phyloP scores from a whole-genome alignment of 2,329 filamentous ascomycete species.

The Thielaviopsis ethacetica region DNA sequence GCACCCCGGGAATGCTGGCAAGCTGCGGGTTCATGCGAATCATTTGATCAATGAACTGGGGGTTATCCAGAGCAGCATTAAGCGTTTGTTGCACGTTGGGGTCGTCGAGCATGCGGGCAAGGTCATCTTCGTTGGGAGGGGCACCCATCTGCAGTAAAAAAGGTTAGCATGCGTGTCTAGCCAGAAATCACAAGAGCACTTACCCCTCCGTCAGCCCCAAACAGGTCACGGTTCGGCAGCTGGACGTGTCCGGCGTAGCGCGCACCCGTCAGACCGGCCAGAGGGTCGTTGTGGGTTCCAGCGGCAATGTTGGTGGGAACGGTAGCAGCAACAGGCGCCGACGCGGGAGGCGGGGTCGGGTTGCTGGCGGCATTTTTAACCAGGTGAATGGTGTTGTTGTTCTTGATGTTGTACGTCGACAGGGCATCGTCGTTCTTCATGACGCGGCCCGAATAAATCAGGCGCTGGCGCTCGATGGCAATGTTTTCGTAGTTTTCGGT shows the following conservation, averaged over 20 bases:
- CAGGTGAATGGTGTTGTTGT: conserved; percentile 87
- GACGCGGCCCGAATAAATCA: conserved; percentile 95
- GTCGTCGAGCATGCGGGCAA: conserved; percentile 75
- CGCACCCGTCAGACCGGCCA: conserved; percentile 81
- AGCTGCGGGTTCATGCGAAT: conserved; percentile 81
- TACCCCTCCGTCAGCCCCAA: conserved; percentile 88
- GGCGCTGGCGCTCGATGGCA: conserved; percentile 70
- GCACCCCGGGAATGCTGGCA: conserved; percentile 54
- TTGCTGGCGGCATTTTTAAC: conserved; percentile 95
- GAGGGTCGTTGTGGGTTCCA: conserved; percentile 70
- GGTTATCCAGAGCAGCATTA: conserved; percentile 91
- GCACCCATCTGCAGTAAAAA: conserved; percentile 64
- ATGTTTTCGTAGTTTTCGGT: conserved; percentile 71
- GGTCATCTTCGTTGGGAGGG: conserved; percentile 61
- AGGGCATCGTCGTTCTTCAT: conserved; percentile 88
- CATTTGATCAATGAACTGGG: conserved; percentile 87
- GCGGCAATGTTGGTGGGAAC: conserved; percentile 63
- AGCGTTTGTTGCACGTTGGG: conserved; percentile 74
- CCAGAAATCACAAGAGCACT: conserved; percentile 25
- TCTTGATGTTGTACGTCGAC: conserved; percentile 81
- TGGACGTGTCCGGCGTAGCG: conserved; percentile 85
- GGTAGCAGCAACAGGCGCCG: conserved; percentile 26
- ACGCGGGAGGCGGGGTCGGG: conserved; percentile 27
- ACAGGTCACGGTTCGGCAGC: conserved; percentile 72
- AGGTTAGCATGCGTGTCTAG: not conserved